phyloP scores from a whole-genome alignment of 1,284 basidiomycete genomes.

The Xerocomus amazonicus region DNA sequence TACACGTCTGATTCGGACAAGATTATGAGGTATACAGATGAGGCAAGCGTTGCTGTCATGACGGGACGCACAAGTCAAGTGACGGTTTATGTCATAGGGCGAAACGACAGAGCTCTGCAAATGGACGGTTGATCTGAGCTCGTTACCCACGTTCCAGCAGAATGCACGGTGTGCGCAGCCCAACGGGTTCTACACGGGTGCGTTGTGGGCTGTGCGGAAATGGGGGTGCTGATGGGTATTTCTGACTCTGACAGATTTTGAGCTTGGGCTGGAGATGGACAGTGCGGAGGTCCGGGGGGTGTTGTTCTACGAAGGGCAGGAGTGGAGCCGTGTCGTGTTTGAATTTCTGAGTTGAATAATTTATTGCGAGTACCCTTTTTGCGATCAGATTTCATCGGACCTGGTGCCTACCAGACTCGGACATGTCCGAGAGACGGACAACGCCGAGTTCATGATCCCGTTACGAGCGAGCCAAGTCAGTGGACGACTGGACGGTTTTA shows the following conservation, averaged over 20 bases:
- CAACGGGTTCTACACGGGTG: constrained; percentile 76
- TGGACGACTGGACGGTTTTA: neutral
- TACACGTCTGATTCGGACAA: constrained; percentile 71
- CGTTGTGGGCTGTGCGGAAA: neutral
- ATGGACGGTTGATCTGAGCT: constrained; percentile 79
- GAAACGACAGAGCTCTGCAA: constrained; percentile 74
- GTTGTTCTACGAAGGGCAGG: constrained; percentile 64
- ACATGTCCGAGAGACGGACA: constrained; percentile 3
- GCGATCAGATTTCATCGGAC: constrained; percentile 1
- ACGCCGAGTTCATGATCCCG: constrained; percentile 1
- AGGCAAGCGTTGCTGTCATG: constrained; percentile 39
- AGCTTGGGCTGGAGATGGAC: constrained; percentile 75
- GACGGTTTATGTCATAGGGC: constrained; percentile 39
- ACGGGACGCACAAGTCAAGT: constrained; percentile 11
- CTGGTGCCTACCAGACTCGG: constrained; percentile 1
- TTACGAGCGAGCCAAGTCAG: neutral
- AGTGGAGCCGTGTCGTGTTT: constrained; percentile 69
- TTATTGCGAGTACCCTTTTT: neutral
- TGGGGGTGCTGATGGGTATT: neutral
- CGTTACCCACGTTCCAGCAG: constrained; percentile 71
- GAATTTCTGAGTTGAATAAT: constrained; percentile 45
- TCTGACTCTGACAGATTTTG: constrained; percentile 57
- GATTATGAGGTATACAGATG: constrained; percentile 77
- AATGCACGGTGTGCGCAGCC: constrained; percentile 51
- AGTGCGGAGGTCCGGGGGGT: constrained; percentile 79